A percentile compares a stretch with the other conserved stretches of the same genome.
Conservation (phyloP, 73 alveolate genomes). For the Blepharisma japonicum region DNA sequence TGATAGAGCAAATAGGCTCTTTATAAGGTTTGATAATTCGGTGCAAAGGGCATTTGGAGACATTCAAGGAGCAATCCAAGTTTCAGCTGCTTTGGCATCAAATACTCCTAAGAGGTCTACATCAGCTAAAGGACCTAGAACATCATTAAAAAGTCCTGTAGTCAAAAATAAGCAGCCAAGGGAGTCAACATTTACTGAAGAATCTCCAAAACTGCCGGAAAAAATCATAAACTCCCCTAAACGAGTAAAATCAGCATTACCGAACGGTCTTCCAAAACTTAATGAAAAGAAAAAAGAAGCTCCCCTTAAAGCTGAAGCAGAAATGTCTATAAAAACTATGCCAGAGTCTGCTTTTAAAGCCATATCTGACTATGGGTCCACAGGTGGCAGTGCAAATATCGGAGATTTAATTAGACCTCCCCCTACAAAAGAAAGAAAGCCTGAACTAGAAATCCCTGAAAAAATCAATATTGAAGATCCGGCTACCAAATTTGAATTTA, state of each 20-base stretch:
- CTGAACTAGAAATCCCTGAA: not conserved
- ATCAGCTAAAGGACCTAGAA: not conserved
- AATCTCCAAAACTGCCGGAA: no score
- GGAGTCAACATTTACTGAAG: no score
- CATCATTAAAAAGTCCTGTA: no score
- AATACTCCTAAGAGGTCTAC: not conserved
- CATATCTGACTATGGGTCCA: not conserved
- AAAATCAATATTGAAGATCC: not conserved
- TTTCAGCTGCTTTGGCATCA: not conserved
- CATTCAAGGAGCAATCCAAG: no score
- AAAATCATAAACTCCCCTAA: not conserved
- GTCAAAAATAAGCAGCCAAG: no score
- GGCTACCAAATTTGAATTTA: not conserved
- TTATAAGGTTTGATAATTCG: constrained; percentile 13
- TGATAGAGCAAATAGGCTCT: constrained; percentile 24
- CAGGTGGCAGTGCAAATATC: not conserved
- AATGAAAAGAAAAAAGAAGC: not conserved
- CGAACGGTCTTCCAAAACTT: not conserved
- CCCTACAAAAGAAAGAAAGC: not conserved
- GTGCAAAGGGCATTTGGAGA: constrained; percentile 34
- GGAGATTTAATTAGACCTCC: not conserved
- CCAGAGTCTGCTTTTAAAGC: not conserved
- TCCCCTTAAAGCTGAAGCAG: not conserved
- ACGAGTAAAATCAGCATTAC: not conserved
- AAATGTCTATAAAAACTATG: not conserved